A percentile compares a stretch with the other conserved stretches of the same genome.
Conservation (phyloP, 202 grass and related monocot species). For the Panicum hallii region DNA sequence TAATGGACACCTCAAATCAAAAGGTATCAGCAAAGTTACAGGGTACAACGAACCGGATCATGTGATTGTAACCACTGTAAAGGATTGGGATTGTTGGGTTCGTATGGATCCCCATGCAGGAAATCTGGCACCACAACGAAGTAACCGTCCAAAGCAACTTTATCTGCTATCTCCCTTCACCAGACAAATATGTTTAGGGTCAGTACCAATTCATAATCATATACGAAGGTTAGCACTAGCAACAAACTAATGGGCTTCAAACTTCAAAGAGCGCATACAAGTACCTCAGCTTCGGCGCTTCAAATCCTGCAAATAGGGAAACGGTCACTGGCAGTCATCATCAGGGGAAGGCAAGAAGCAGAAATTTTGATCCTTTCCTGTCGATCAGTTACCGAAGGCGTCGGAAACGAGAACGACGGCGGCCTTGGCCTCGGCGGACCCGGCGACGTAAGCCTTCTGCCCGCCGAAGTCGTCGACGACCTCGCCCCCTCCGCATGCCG, state of each 20-base stretch:
- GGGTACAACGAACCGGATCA: conserved; percentile 44
- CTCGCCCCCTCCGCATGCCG: conserved; percentile 58
- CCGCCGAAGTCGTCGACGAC: conserved; percentile 81
- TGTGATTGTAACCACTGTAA: conserved; percentile 59
- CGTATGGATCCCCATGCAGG: conserved; percentile 60
- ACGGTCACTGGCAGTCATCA: background rate
- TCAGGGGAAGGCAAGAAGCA: background rate
- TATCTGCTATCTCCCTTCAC: conserved; percentile 66
- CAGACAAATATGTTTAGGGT: background rate
- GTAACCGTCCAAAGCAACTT: conserved; percentile 59
- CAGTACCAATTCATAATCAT: conserved; percentile 1
- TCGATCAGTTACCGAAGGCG: conserved; percentile 55
- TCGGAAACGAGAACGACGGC: conserved; percentile 85
- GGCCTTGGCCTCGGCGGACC: conserved; percentile 56
- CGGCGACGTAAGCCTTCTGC: conserved; percentile 61
- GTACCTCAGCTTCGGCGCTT: conserved; percentile 72
- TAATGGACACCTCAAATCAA: too few relatives aligned
- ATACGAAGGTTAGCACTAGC: background rate
- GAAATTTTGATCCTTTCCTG: background rate
- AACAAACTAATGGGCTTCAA: background rate
- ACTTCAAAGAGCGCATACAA: background rate
- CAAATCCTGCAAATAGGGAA: conserved; percentile 51
- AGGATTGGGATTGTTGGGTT: conserved; percentile 46
- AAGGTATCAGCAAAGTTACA: background rate
- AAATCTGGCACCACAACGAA: conserved; percentile 75